These are phyloP conservation scores for Colletotrichum echinochloae DNA, from an alignment of 2,329 filamentous ascomycete species.

Conservation along the genomic window DNA sequence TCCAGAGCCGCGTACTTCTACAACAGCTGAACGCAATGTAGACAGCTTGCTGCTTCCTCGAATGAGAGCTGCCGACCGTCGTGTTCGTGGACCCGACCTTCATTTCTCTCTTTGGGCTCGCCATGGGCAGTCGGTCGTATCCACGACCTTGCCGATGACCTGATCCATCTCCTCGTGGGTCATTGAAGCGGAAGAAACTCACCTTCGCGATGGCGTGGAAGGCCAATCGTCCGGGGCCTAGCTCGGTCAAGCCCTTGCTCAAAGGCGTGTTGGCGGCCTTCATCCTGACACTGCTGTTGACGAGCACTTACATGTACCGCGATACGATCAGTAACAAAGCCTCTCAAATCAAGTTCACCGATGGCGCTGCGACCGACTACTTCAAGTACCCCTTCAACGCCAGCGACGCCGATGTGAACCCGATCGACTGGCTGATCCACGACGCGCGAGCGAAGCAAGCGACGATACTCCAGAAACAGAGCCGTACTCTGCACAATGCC, in stretches of 20 bases:
- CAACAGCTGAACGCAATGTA: conserved; percentile 16
- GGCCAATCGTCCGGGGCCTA: conserved; percentile 23
- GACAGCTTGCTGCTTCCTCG: background rate
- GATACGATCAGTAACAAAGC: conserved; percentile 34
- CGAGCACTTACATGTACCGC: conserved; percentile 40
- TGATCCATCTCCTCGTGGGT: conserved; percentile 11
- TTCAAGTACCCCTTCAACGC: conserved; percentile 40
- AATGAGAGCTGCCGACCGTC: conserved; percentile 2
- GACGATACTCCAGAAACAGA: conserved; percentile 57
- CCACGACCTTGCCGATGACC: conserved; percentile 9
- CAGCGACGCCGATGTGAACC: conserved; percentile 52
- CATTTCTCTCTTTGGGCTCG: background rate
- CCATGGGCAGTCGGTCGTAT: conserved; percentile 18
- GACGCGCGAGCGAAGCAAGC: conserved; percentile 59
- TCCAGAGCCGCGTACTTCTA: conserved; percentile 26
- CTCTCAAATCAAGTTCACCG: conserved; percentile 36
- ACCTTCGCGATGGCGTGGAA: conserved; percentile 33
- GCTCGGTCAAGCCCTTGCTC: conserved; percentile 31
- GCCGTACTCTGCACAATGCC: conserved; percentile 62
- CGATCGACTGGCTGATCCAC: conserved; percentile 63
- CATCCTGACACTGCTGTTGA: conserved; percentile 31
- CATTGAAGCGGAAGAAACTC: conserved; percentile 1
- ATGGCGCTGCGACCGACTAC: conserved; percentile 39
- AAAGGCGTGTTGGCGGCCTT: conserved; percentile 31
- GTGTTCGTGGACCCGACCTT: conserved; percentile 2